A percentile compares a stretch with the other conserved stretches of the same genome.
Conservation (phyloP, 768 basidiomycete species). For the Ramaria sp. region DNA sequence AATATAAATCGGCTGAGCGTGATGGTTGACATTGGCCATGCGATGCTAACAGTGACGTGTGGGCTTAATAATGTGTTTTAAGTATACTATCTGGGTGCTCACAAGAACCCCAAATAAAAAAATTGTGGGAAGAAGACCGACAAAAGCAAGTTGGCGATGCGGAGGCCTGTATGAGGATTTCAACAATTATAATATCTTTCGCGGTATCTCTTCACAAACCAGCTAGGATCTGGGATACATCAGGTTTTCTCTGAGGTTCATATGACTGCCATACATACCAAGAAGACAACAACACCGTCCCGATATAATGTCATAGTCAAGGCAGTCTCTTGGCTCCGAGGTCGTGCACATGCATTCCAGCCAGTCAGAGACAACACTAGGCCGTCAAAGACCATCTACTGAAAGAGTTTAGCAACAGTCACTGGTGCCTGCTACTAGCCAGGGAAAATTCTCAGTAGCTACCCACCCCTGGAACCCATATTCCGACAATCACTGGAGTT, state of each 20-base stretch:
- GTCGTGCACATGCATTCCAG: conserved; percentile 5
- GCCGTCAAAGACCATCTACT: conserved; percentile 2
- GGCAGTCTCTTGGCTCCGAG: neutral
- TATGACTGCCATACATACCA: neutral
- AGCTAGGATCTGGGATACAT: neutral
- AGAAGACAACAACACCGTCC: conserved; percentile 4
- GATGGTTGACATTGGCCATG: conserved; percentile 1
- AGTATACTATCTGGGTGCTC: neutral
- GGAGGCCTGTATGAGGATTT: neutral
- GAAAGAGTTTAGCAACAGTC: neutral
- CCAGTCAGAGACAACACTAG: conserved; percentile 2
- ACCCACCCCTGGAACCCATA: conserved; percentile 6
- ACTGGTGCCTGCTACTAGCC: neutral
- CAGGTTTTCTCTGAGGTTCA: neutral
- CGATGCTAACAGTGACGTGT: neutral
- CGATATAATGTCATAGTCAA: conserved; percentile 1
- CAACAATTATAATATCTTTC: no score
- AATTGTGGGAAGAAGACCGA: neutral
- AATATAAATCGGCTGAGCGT: conserved; percentile 6
- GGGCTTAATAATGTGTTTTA: neutral
- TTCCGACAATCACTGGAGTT: neutral
- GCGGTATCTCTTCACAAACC: neutral
- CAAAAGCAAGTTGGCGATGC: neutral
- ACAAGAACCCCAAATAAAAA: neutral
- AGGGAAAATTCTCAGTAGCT: neutral